Evolutionary conservation across 345 rosid genomes (phyloP).

Genomic region (Acer saccharum): DNA sequence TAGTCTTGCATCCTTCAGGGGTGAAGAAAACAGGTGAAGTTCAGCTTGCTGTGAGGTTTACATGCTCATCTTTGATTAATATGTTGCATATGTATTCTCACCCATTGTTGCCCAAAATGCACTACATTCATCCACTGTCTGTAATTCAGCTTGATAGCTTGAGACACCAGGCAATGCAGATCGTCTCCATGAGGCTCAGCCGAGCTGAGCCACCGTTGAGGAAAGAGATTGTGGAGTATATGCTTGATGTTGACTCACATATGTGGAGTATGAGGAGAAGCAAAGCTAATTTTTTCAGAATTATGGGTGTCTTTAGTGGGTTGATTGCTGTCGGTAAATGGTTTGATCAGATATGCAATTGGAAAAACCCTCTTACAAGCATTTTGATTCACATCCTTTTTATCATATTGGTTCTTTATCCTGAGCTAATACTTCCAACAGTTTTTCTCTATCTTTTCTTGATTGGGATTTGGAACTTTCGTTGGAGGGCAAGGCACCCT

Average conservation of each 20-base stretch:
- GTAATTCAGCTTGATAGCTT: slow-evolving; percentile 87
- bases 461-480: slow-evolving; percentile 89
- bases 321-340: slow-evolving; percentile 79
- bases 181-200: slow-evolving; percentile 81
- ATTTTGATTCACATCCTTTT: slow-evolving; percentile 80
- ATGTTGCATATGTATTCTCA: slow-evolving; percentile 91
- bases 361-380: slow-evolving; percentile 94
- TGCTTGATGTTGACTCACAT: slow-evolving; percentile 98
- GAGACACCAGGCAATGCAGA: slow-evolving; percentile 93
- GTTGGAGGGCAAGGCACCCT: slow-evolving; percentile 92
- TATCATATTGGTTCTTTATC: slow-evolving; percentile 78
- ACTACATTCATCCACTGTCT: slow-evolving; percentile 85
- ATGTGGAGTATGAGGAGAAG: slow-evolving; percentile 99
- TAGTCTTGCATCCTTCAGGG: slow-evolving; percentile 83
- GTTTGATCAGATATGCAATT: slow-evolving; percentile 91
- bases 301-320: slow-evolving; percentile 72
- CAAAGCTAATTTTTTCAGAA: slow-evolving; percentile 86
- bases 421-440: slow-evolving; percentile 90
- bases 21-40: slow-evolving; percentile 93
- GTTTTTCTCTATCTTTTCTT: slow-evolving; percentile 86
- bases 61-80: slow-evolving; percentile 72
- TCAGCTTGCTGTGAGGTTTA: slow-evolving; percentile 86
- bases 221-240: slow-evolving; percentile 92
- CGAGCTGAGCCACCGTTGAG: slow-evolving; percentile 94
- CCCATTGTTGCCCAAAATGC: slow-evolving; percentile 93